These are phyloP conservation scores for Pythium pyrilobum DNA, from an alignment of 352 stramenopile genomes.

Conservation along the genomic window DNA sequence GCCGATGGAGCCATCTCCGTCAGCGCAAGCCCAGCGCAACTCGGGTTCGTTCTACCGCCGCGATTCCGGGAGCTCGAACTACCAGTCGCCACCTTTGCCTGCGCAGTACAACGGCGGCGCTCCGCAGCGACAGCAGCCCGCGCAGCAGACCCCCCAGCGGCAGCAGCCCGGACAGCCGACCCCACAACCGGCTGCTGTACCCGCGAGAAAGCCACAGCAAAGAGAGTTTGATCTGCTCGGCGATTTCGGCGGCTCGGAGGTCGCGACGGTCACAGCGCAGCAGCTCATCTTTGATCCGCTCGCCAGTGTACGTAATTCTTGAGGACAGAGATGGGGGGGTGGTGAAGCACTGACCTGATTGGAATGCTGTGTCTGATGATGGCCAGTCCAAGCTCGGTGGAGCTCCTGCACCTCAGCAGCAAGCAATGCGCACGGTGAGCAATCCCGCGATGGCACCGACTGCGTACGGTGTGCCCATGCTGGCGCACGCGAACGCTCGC, in stretches of 20 bases:
- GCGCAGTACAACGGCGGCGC: constrained; percentile 2
- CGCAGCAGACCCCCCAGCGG: constrained; percentile 10
- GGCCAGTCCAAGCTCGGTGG: constrained; percentile 6
- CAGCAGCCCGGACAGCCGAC: not conserved
- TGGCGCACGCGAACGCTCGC: constrained; percentile 8
- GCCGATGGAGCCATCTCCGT: constrained; percentile 19
- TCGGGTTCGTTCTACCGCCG: constrained; percentile 6
- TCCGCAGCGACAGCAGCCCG: not conserved
- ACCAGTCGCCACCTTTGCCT: constrained; percentile 8
- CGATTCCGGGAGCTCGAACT: not conserved
- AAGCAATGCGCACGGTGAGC: constrained; percentile 14
- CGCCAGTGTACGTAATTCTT: constrained; percentile 33
- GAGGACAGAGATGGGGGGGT: too few relatives aligned
- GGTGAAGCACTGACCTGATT: too few relatives aligned
- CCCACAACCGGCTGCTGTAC: not conserved
- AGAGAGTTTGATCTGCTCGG: constrained; percentile 81
- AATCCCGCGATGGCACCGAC: constrained; percentile 3
- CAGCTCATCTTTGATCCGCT: constrained; percentile 73
- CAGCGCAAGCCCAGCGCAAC: constrained; percentile 19
- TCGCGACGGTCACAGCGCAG: constrained; percentile 55
- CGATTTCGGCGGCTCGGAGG: constrained; percentile 45
- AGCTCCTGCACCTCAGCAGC: constrained; percentile 11
- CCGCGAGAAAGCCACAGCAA: constrained; percentile 13
- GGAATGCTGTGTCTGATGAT: not conserved
- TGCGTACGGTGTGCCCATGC: not conserved